Conservation (phyloP, 2,329 filamentous ascomycete species). For the Alternaria consortialis region DNA sequence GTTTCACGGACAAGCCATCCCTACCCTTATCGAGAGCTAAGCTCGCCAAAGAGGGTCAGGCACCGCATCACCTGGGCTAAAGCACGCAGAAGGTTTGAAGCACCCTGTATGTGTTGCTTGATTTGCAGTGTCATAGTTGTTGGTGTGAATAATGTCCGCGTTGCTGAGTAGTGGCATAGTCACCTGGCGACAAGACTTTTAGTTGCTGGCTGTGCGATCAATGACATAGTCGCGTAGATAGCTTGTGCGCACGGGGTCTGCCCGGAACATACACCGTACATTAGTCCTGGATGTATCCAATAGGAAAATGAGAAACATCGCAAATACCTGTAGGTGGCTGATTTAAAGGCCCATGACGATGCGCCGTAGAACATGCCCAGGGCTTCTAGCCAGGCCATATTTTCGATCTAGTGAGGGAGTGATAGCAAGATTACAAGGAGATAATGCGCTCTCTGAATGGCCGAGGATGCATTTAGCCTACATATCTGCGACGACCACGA, state of each 20-base stretch:
- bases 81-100: constrained; percentile 17
- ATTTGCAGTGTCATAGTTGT: constrained; percentile 9
- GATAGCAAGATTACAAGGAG: not conserved
- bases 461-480: not conserved
- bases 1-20: constrained; percentile 28
- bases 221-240: not conserved
- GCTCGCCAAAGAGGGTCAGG: constrained; percentile 19
- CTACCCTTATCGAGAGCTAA: constrained; percentile 13
- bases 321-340: not conserved
- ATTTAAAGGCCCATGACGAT: not conserved
- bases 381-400: not conserved
- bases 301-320: not conserved
- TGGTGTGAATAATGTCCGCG: not conserved
- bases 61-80: constrained; percentile 15
- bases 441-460: not conserved
- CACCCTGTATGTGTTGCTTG: constrained; percentile 8
- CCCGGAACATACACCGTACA: not conserved
- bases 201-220: not conserved
- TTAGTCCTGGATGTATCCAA: not conserved
- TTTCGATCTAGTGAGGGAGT: not conserved
- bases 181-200: not conserved
- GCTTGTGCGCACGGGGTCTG: not conserved
- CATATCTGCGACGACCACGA: not conserved
- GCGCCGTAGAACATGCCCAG: not conserved
- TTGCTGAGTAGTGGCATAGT: constrained; percentile 1